Percentiles rank a stretch among this genome's conserved stretches.
Conservation (phyloP, 257 asterid species). For the Nicotiana tabacum region DNA sequence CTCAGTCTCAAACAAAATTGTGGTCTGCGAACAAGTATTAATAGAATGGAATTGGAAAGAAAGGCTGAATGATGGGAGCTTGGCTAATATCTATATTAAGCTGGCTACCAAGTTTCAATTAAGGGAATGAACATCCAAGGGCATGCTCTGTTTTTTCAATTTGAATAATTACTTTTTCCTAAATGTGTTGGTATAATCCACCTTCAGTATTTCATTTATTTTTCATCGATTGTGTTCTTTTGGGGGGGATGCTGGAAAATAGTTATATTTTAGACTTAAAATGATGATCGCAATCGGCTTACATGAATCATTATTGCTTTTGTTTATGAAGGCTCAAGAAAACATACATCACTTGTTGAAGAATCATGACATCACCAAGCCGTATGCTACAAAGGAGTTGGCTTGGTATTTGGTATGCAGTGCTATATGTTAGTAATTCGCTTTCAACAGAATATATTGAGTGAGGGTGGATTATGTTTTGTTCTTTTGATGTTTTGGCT, state of each 20-base stretch:
- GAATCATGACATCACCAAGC: conserved; percentile 28
- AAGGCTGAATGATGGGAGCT: neutral
- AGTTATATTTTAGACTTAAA: neutral
- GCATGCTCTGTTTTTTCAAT: neutral
- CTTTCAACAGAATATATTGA: neutral
- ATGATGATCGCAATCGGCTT: neutral
- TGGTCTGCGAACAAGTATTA: too few relatives aligned
- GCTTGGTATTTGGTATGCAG: conserved; percentile 29
- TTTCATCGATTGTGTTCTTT: neutral
- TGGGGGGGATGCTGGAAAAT: neutral
- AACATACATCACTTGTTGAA: conserved; percentile 21
- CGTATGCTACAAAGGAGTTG: conserved; percentile 31
- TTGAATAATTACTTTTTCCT: neutral
- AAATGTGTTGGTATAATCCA: neutral
- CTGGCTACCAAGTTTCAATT: neutral
- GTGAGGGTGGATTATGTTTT: neutral
- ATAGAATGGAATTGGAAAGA: neutral
- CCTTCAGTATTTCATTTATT: neutral
- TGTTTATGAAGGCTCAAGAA: conserved; percentile 32
- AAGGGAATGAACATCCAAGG: neutral
- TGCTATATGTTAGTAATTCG: neutral
- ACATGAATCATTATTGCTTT: neutral
- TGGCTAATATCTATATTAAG: neutral
- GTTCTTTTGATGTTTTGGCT: neutral
- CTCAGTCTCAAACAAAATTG: too few relatives aligned